Conservation (phyloP, 202 grass and related monocot genomes). For the Hordeum pubiflorum region DNA sequence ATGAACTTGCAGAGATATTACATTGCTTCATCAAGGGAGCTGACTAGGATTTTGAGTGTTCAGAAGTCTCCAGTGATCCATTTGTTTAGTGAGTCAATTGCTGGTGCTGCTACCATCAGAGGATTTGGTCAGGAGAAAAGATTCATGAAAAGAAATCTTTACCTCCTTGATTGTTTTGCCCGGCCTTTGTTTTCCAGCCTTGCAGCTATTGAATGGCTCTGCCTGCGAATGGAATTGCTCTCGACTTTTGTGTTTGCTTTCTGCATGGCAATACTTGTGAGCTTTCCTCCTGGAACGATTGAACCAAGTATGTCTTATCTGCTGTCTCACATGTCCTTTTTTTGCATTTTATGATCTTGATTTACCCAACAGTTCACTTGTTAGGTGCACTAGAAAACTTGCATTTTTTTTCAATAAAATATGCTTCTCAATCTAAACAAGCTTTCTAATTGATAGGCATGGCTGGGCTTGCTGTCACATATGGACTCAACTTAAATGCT, state of each 20-base stretch:
- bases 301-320: conserved; percentile 83
- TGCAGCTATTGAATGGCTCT: conserved; percentile 99
- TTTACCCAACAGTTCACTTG: conserved; percentile 1
- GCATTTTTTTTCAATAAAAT: background rate
- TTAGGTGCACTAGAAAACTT: background rate
- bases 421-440: conserved; percentile 9
- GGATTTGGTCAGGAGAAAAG: conserved; percentile 95
- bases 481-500: conserved; percentile 92
- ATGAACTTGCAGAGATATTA: conserved; percentile 80
- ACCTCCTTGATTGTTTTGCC: conserved; percentile 90
- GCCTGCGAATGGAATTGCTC: conserved; percentile 89
- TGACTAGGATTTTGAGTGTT: conserved; percentile 87
- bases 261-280: conserved; percentile 97
- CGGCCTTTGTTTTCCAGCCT: conserved; percentile 95
- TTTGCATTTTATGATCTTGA: background rate
- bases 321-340: background rate
- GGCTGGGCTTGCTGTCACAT: conserved; percentile 94
- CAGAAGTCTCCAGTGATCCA: conserved; percentile 97
- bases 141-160: conserved; percentile 94
- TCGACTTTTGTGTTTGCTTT: conserved; percentile 94
- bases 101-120: conserved; percentile 89
- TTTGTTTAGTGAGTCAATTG: conserved; percentile 97
- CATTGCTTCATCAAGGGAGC: conserved; percentile 96
- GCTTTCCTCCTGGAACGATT: conserved; percentile 93
- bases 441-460: conserved; percentile 61